These are phyloP conservation scores for Boletus reticuloceps DNA, from an alignment of 768 basidiomycete species.

Conservation along the genomic window DNA sequence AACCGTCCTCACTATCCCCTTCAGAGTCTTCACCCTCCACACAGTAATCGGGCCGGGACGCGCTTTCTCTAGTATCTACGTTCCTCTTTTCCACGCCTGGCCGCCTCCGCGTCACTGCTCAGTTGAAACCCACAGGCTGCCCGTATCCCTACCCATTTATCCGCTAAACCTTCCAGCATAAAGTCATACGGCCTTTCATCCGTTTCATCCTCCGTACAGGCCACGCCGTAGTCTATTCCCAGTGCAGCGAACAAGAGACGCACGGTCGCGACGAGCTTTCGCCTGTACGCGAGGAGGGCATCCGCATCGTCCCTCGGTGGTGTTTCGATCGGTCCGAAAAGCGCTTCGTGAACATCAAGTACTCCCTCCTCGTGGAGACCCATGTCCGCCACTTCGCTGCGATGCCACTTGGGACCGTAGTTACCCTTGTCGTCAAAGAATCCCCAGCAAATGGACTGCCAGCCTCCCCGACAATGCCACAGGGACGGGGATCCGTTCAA, in stretches of 20 bases:
- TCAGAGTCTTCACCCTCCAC: neutral
- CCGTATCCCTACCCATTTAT: constrained; percentile 13
- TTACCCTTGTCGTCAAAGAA: constrained; percentile 5
- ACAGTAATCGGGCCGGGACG: neutral
- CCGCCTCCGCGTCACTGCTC: neutral
- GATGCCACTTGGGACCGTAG: neutral
- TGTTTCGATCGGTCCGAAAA: constrained; percentile 7
- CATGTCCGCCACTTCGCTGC: neutral
- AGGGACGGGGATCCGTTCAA: neutral
- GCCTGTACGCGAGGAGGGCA: neutral
- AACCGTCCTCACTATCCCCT: neutral
- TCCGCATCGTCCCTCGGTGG: neutral
- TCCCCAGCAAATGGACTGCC: constrained; percentile 16
- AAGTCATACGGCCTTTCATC: neutral
- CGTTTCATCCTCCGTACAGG: constrained; percentile 10
- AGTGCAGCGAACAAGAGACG: constrained; percentile 10
- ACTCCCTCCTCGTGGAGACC: constrained; percentile 10
- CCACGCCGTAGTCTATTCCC: constrained; percentile 6
- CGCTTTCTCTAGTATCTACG: neutral
- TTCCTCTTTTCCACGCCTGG: neutral
- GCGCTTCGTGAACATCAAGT: constrained; percentile 4
- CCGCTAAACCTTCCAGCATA: constrained; percentile 11
- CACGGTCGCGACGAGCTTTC: constrained; percentile 4
- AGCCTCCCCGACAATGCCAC: constrained; percentile 7
- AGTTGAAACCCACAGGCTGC: constrained; percentile 13